These are phyloP conservation scores for Epithele typhae DNA, from an alignment of 768 basidiomycete genomes.

Conservation along the genomic window DNA sequence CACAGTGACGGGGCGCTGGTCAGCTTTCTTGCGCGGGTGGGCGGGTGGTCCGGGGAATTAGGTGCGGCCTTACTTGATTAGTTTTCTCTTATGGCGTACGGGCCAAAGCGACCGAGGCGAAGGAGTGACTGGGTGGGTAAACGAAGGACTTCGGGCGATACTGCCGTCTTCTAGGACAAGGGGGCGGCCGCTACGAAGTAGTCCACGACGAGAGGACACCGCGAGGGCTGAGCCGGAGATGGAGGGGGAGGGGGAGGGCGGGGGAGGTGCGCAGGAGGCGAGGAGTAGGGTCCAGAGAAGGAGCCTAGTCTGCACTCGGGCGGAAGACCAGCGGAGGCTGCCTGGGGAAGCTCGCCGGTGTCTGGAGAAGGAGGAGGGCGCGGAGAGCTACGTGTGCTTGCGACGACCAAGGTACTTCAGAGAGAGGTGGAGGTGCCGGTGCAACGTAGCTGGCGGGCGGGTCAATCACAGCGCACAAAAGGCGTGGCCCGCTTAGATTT, in stretches of 20 bases:
- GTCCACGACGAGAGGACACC: slow-evolving; percentile 9
- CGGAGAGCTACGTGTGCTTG: slow-evolving; percentile 15
- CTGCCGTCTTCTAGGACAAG: slow-evolving; percentile 19
- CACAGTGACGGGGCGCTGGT: slow-evolving; percentile 8
- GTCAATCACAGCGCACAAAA: slow-evolving; percentile 24
- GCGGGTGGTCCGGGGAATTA: slow-evolving; percentile 16
- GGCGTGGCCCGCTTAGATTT: slow-evolving; percentile 26
- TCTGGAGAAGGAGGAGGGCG: slow-evolving; percentile 12
- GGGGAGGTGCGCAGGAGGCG: slow-evolving; percentile 7
- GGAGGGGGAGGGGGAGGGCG: neutral
- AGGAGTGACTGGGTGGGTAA: slow-evolving; percentile 19
- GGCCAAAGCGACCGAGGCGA: slow-evolving; percentile 18
- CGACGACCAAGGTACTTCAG: slow-evolving; percentile 23
- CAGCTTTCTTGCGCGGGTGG: slow-evolving; percentile 16
- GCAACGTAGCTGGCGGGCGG: slow-evolving; percentile 18
- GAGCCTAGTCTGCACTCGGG: slow-evolving; percentile 14
- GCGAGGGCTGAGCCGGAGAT: slow-evolving; percentile 3
- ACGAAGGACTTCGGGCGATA: slow-evolving; percentile 16
- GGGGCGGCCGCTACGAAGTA: slow-evolving; percentile 11
- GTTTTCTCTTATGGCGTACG: slow-evolving; percentile 8
- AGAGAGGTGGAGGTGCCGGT: slow-evolving; percentile 18
- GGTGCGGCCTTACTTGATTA: slow-evolving; percentile 18
- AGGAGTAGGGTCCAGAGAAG: slow-evolving; percentile 10
- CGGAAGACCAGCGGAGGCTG: slow-evolving; percentile 7
- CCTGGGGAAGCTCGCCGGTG: slow-evolving; percentile 10